Evolutionary conservation across 1,284 basidiomycete species (phyloP).

Genomic region (Leccinum laetum): DNA sequence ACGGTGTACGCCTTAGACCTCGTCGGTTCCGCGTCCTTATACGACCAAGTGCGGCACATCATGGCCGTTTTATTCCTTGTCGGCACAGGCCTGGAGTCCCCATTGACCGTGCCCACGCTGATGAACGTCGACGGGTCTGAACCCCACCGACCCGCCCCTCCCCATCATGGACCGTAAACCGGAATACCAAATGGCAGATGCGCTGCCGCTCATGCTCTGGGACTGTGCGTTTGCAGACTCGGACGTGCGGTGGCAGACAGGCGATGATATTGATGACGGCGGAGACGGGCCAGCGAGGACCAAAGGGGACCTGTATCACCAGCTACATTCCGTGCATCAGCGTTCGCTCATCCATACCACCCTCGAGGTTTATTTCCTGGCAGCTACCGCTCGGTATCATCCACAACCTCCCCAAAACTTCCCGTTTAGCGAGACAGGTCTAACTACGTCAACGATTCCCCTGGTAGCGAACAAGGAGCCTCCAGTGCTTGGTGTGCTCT

Average conservation of each 20-base stretch:
- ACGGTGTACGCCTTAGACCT: conserved; percentile 82
- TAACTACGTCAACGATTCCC: conserved; percentile 26
- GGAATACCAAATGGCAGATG: conserved; percentile 68
- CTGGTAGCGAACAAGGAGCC: conserved; percentile 21
- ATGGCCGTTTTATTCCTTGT: conserved; percentile 92
- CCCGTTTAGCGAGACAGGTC: conserved; percentile 31
- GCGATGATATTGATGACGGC: conserved; percentile 33
- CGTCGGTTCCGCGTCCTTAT: conserved; percentile 88
- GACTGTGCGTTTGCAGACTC: conserved; percentile 78
- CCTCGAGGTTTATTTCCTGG: conserved; percentile 64
- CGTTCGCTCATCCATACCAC: conserved; percentile 59
- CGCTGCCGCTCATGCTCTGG: conserved; percentile 91
- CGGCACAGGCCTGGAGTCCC: conserved; percentile 79
- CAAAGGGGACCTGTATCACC: conserved; percentile 47
- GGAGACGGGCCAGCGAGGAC: conserved; percentile 30
- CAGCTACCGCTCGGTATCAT: conserved; percentile 52
- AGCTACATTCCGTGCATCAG: conserved; percentile 57
- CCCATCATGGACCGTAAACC: conserved; percentile 44
- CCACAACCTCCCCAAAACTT: conserved; percentile 34
- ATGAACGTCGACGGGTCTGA: conserved; percentile 60
- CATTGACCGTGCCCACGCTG: conserved; percentile 71
- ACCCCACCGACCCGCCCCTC: conserved; percentile 35
- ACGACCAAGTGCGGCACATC: conserved; percentile 98
- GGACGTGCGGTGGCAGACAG: conserved; percentile 77
- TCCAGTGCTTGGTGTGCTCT: conserved; percentile 48